phyloP scores from a whole-genome alignment of 345 rosid species.

The Firmiana major region DNA sequence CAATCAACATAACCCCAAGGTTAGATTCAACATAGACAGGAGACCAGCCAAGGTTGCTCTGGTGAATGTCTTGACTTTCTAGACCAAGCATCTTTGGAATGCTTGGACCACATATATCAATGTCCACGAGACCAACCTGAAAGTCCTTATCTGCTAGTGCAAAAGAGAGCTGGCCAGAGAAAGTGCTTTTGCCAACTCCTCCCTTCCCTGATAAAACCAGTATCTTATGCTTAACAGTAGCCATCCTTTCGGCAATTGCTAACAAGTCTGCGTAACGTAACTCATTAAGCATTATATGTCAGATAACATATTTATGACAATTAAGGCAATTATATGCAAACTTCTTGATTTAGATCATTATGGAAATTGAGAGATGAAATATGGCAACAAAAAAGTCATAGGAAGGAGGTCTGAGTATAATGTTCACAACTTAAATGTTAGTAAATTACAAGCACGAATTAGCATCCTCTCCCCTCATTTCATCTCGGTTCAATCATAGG shows the following conservation, averaged over 20 bases:
- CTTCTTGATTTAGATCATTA: background rate
- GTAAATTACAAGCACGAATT: background rate
- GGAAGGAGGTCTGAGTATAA: background rate
- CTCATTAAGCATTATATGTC: background rate
- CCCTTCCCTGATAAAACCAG: conserved; percentile 90
- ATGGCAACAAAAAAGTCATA: conserved; percentile 1
- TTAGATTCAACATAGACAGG: conserved; percentile 93
- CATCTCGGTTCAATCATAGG: background rate
- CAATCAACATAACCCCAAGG: conserved; percentile 97
- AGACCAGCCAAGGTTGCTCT: conserved; percentile 98
- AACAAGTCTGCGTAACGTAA: conserved; percentile 66
- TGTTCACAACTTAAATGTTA: background rate
- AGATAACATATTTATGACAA: background rate
- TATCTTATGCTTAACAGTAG: conserved; percentile 90
- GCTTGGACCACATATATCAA: conserved; percentile 95
- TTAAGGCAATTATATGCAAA: background rate
- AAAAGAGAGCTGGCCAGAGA: conserved; percentile 85
- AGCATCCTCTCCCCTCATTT: background rate
- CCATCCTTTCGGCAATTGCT: conserved; percentile 87
- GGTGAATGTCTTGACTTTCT: conserved; percentile 94
- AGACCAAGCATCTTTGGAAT: conserved; percentile 95
- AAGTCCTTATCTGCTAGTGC: conserved; percentile 83
- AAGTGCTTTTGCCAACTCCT: conserved; percentile 96
- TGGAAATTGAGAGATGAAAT: background rate
- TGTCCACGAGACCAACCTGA: conserved; percentile 88